phyloP scores from a whole-genome alignment of 805 yeast species.

The Wickerhamiella musiphila region DNA sequence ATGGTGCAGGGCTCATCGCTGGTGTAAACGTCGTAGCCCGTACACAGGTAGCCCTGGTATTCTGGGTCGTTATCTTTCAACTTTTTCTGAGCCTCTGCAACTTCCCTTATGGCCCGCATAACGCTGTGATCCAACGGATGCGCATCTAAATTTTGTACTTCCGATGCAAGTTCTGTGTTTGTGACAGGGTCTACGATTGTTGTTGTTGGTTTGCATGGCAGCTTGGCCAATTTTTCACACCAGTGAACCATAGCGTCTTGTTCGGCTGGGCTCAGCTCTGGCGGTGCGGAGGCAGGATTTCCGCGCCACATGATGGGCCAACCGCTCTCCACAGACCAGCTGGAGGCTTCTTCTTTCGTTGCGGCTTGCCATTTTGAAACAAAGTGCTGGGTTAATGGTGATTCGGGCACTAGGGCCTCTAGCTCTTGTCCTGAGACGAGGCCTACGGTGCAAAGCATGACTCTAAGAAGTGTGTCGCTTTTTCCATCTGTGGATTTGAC shows the following conservation, averaged over 20 bases:
- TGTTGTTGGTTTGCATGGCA: conserved; percentile 2
- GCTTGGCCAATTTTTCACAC: conserved; percentile 17
- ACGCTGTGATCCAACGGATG: conserved; percentile 58
- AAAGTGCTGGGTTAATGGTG: conserved; percentile 9
- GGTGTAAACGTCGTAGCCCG: conserved; percentile 60
- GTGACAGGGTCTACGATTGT: conserved; percentile 43
- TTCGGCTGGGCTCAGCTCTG: conserved; percentile 33
- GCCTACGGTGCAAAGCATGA: conserved; percentile 6
- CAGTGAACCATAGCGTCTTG: conserved; percentile 26
- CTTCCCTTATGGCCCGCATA: conserved; percentile 48
- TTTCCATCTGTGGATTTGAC: no score
- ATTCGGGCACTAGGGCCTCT: conserved; percentile 19
- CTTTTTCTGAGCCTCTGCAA: conserved; percentile 38
- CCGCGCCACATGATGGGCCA: conserved; percentile 97
- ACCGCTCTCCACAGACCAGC: conserved; percentile 43
- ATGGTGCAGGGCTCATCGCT: conserved; percentile 93
- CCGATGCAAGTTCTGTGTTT: conserved; percentile 25
- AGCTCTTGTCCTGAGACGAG: conserved; percentile 6
- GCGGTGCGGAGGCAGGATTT: conserved; percentile 36
- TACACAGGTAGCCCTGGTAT: conserved; percentile 43
- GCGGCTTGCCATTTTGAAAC: conserved; percentile 53
- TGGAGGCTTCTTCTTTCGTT: conserved; percentile 43
- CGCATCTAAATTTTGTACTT: conserved; percentile 24
- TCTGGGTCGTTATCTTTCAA: conserved; percentile 14
- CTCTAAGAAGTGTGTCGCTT: conserved; percentile 6